Evolutionary conservation across 768 basidiomycete genomes (phyloP).

Genomic region (Chalciporus piperatus): DNA sequence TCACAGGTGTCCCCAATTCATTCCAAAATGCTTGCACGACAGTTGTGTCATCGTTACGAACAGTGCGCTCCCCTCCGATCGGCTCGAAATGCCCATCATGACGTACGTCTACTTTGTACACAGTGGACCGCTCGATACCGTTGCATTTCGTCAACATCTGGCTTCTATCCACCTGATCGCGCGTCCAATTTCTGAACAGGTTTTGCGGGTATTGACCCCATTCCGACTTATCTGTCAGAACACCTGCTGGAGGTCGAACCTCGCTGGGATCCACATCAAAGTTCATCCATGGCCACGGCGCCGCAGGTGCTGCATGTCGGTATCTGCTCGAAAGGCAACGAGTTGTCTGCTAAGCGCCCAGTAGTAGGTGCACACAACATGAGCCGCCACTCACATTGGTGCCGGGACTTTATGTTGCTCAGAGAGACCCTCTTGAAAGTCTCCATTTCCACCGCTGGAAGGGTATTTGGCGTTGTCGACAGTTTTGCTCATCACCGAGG

Average conservation of each 20-base stretch:
- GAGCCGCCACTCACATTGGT: constrained; percentile 18
- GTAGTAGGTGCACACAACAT: not conserved
- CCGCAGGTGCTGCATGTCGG: constrained; percentile 37
- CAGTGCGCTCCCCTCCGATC: constrained; percentile 6
- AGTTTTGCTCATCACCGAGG: not conserved
- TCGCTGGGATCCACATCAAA: constrained; percentile 19
- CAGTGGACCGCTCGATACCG: constrained; percentile 10
- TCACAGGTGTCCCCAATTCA: constrained; percentile 24
- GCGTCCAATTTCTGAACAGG: constrained; percentile 54
- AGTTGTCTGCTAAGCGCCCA: not conserved
- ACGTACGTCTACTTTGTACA: constrained; percentile 20
- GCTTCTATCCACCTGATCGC: constrained; percentile 37
- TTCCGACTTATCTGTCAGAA: not conserved
- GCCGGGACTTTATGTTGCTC: constrained; percentile 15
- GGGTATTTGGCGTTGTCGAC: not conserved
- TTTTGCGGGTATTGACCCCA: constrained; percentile 50
- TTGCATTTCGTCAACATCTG: constrained; percentile 29
- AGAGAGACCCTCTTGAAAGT: not conserved
- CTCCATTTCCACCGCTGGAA: not conserved
- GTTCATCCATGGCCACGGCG: constrained; percentile 41
- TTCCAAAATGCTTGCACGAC: constrained; percentile 28
- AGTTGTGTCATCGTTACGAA: constrained; percentile 11
- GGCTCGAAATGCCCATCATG: constrained; percentile 18
- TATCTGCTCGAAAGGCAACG: constrained; percentile 12
- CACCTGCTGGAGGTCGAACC: not conserved